phyloP scores from a whole-genome alignment of 2,329 filamentous ascomycete species.

The Nigrospora oryzae region DNA sequence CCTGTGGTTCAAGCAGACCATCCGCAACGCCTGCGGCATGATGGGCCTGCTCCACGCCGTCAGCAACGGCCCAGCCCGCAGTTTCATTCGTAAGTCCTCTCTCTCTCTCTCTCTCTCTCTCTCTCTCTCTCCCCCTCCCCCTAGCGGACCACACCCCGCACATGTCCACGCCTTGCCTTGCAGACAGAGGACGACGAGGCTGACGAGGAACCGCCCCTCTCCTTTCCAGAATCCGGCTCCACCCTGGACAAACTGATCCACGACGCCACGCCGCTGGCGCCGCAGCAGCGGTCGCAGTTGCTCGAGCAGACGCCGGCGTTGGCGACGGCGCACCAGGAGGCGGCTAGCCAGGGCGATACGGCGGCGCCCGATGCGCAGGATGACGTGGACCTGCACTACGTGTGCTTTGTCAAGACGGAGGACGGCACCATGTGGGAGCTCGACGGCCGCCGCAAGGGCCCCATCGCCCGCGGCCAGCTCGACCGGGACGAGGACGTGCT shows the following conservation, averaged over 20 bases:
- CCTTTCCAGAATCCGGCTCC: slow-evolving; percentile 33
- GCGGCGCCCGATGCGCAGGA: slow-evolving; percentile 69
- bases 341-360: slow-evolving; percentile 72
- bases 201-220: neutral
- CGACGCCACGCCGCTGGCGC: slow-evolving; percentile 61
- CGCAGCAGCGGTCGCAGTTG: slow-evolving; percentile 58
- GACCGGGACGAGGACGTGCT: slow-evolving; percentile 59
- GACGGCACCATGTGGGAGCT: slow-evolving; percentile 58
- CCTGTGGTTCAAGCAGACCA: slow-evolving; percentile 92
- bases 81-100: slow-evolving; percentile 44
- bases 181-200: neutral
- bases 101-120: neutral
- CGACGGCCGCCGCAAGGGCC: slow-evolving; percentile 50
- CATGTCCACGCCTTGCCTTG: neutral
- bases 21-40: slow-evolving; percentile 84
- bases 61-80: slow-evolving; percentile 63
- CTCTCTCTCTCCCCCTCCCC: slow-evolving; percentile 28
- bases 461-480: slow-evolving; percentile 47
- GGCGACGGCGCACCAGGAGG: slow-evolving; percentile 69
- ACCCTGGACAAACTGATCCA: slow-evolving; percentile 57
- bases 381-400: slow-evolving; percentile 88
- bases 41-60: slow-evolving; percentile 83
- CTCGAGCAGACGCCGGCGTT: slow-evolving; percentile 70
- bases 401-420: slow-evolving; percentile 76
- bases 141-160: slow-evolving; percentile 7